Evolutionary conservation across 495 filamentous ascomycete species (phyloP).

Genomic region (Neurospora pannonica): DNA sequence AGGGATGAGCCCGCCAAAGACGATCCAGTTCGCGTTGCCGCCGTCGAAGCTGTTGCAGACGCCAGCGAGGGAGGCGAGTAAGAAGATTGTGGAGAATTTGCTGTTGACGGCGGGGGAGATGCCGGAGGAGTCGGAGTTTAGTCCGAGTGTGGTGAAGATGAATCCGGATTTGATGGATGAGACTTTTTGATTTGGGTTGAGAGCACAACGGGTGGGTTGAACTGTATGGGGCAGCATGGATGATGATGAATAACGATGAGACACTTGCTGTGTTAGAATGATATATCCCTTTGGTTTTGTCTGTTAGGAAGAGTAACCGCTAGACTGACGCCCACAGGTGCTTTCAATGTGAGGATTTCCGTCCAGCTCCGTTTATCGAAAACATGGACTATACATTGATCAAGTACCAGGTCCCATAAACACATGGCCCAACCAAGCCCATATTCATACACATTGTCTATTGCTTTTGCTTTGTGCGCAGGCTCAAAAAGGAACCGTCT

Average conservation of each 20-base stretch:
- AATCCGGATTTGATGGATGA: constrained; percentile 57
- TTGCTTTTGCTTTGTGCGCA: too few species aligned
- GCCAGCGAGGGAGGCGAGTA: constrained; percentile 88
- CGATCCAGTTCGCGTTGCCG: constrained; percentile 91
- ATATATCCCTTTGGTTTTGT: not conserved
- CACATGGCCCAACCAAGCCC: too few species aligned
- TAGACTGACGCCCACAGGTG: too few species aligned
- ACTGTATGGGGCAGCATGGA: not conserved
- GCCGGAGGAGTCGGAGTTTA: constrained; percentile 49
- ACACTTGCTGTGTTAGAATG: not conserved
- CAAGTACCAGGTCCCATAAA: too few species aligned
- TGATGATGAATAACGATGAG: not conserved
- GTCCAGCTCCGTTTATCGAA: too few species aligned
- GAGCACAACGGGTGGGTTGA: not conserved
- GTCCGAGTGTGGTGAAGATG: constrained; percentile 66
- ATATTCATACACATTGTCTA: too few species aligned
- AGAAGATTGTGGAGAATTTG: constrained; percentile 84
- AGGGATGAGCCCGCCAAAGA: constrained; percentile 86
- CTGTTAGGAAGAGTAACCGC: too few species aligned
- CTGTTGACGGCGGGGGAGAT: constrained; percentile 76
- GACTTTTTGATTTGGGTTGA: constrained; percentile 42
- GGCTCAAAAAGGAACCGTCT: too few species aligned
- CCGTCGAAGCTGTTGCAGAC: constrained; percentile 82
- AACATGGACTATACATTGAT: too few species aligned
- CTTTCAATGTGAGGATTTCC: too few species aligned